Conservation (phyloP, 208 protist genomes). For the Crithidia mellificae region DNA sequence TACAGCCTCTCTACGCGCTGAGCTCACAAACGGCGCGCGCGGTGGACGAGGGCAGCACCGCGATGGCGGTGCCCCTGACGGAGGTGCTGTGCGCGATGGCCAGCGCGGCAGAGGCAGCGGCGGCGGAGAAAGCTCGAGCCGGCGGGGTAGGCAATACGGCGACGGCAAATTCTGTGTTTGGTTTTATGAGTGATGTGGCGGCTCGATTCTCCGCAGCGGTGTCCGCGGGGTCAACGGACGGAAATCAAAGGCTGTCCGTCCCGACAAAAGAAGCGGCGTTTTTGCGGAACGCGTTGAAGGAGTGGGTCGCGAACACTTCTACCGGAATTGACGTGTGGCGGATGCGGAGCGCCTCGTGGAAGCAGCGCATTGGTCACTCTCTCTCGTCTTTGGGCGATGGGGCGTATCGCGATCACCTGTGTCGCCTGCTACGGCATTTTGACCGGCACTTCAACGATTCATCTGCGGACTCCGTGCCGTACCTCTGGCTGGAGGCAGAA, state of each 20-base stretch:
- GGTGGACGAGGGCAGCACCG: neutral
- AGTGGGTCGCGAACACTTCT: slow-evolving; percentile 16
- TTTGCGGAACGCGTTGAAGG: slow-evolving; percentile 15
- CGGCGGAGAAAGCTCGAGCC: neutral
- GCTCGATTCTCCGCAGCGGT: slow-evolving; percentile 16
- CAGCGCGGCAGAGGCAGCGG: slow-evolving; percentile 35
- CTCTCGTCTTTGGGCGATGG: slow-evolving; percentile 37
- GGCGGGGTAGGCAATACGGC: neutral
- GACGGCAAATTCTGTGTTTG: slow-evolving; percentile 24
- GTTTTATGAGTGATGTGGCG: slow-evolving; percentile 43
- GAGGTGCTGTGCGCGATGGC: slow-evolving; percentile 35
- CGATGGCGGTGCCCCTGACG: slow-evolving; percentile 4
- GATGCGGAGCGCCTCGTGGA: slow-evolving; percentile 42
- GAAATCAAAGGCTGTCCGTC: slow-evolving; percentile 14
- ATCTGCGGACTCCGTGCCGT: slow-evolving; percentile 12
- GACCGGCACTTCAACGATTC: slow-evolving; percentile 4
- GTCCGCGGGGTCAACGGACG: neutral
- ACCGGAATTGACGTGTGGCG: slow-evolving; percentile 18
- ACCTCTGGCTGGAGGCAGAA: slow-evolving; percentile 46
- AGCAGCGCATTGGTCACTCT: slow-evolving; percentile 34
- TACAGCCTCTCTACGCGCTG: slow-evolving; percentile 20
- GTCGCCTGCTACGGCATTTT: slow-evolving; percentile 39
- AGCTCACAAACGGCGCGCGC: neutral
- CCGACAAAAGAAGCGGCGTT: slow-evolving; percentile 37
- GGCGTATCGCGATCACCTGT: slow-evolving; percentile 39